Evolutionary conservation across 768 basidiomycete species (phyloP).

Genomic region (Leccinum disarticulatum): DNA sequence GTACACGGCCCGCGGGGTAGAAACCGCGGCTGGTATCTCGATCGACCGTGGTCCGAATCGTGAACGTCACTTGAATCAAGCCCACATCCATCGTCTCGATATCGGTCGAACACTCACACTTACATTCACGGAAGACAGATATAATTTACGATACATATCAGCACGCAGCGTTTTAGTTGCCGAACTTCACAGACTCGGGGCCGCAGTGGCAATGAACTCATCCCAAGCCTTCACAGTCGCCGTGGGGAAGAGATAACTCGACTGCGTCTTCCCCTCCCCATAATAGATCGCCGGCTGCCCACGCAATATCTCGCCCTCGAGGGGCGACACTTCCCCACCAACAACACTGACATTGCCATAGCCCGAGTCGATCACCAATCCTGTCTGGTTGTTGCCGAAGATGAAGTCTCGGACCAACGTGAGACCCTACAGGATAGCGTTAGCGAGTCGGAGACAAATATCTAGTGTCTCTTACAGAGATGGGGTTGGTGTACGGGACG

Average conservation of each 20-base stretch:
- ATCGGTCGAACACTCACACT: no score
- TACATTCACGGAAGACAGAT: no score
- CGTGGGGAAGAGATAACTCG: constrained; percentile 52
- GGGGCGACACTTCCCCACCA: constrained; percentile 49
- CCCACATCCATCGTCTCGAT: no score
- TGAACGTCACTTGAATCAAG: no score
- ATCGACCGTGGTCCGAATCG: no score
- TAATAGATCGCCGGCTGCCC: constrained; percentile 57
- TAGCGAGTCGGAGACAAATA: background rate
- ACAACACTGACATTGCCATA: constrained; percentile 33
- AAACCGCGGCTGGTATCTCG: no score
- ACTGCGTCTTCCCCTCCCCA: constrained; percentile 45
- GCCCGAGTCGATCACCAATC: constrained; percentile 35
- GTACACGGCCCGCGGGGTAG: no score
- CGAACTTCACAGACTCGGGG: no score
- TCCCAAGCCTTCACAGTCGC: constrained; percentile 60
- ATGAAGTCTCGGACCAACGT: constrained; percentile 65
- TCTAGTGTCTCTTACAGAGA: constrained; percentile 40
- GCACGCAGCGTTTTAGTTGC: no score
- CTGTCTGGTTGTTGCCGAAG: constrained; percentile 61
- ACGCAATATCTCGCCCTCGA: constrained; percentile 48
- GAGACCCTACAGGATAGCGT: constrained; percentile 44
- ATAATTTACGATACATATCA: no score
- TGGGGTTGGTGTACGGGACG: constrained; percentile 34
- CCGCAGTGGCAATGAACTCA: constrained; percentile 39